These are phyloP conservation scores for Fusarium nurragi DNA, from an alignment of 2,329 filamentous ascomycete genomes.

Conservation along the genomic window DNA sequence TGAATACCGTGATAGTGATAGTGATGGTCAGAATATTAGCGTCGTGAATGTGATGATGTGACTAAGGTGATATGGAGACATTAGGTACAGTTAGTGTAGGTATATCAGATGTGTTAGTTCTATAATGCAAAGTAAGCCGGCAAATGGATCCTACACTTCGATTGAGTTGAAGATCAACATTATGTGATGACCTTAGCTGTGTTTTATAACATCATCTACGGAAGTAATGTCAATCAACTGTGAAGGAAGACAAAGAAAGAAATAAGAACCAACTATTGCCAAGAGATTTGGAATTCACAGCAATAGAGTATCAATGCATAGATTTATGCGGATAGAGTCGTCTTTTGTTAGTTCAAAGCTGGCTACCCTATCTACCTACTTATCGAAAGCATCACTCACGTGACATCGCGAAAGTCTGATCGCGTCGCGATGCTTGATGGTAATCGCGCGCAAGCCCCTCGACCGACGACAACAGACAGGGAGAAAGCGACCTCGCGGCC, in stretches of 20 bases:
- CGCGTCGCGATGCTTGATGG: constrained; percentile 16
- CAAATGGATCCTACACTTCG: neutral
- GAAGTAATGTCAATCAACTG: neutral
- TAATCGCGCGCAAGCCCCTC: neutral
- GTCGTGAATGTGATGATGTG: constrained; percentile 8
- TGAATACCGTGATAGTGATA: constrained; percentile 22
- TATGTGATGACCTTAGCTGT: no score
- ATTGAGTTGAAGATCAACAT: no score
- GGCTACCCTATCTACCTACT: neutral
- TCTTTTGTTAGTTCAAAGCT: neutral
- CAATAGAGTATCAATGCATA: neutral
- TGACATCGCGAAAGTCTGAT: constrained; percentile 23
- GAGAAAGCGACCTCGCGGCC: neutral
- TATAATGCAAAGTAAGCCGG: neutral
- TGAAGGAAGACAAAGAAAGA: neutral
- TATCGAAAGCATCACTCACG: no score
- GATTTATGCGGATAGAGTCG: neutral
- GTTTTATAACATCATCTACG: neutral
- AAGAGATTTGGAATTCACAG: neutral
- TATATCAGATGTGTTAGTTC: neutral
- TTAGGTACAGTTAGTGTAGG: neutral
- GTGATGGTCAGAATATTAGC: constrained; percentile 13
- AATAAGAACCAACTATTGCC: neutral
- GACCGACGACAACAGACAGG: neutral
- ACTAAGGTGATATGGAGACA: neutral